These are phyloP conservation scores for Chlamydomonas schloesseri DNA, from an alignment of 139 green algal species.

Conservation along the genomic window DNA sequence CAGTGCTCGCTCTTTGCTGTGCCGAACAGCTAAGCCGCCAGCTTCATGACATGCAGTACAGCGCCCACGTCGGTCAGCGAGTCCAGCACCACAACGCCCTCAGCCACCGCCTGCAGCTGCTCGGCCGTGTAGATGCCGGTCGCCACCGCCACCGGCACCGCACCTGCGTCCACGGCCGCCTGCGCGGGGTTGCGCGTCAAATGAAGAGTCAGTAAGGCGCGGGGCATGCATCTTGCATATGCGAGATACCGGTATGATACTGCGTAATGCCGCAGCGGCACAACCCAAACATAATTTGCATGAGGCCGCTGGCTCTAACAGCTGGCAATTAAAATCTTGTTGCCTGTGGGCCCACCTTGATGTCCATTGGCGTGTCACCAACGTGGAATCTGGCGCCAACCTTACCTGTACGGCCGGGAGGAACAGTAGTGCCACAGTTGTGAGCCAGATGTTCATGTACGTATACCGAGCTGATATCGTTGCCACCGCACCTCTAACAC, in stretches of 20 bases:
- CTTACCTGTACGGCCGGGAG: background rate
- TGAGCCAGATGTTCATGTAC: background rate
- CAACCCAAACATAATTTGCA: no score
- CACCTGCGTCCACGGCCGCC: constrained; percentile 76
- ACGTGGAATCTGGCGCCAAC: constrained; percentile 69
- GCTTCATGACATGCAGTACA: background rate
- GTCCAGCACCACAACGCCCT: constrained; percentile 47
- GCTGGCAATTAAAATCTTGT: no score
- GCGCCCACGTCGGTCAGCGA: constrained; percentile 40
- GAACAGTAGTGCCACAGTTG: no score
- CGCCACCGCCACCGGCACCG: constrained; percentile 75
- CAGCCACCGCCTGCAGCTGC: constrained; percentile 56
- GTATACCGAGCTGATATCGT: no score
- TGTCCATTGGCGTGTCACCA: constrained; percentile 88
- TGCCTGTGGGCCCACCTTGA: no score
- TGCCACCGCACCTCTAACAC: background rate
- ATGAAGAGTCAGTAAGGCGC: no score
- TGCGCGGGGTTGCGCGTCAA: background rate
- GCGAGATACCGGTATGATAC: no score
- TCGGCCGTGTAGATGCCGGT: constrained; percentile 82
- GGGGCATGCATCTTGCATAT: no score
- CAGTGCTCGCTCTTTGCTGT: no score
- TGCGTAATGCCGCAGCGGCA: no score
- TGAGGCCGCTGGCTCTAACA: no score
- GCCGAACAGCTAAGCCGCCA: no score